phyloP scores from a whole-genome alignment of 345 rosid species.

The Ceriops decandra region DNA sequence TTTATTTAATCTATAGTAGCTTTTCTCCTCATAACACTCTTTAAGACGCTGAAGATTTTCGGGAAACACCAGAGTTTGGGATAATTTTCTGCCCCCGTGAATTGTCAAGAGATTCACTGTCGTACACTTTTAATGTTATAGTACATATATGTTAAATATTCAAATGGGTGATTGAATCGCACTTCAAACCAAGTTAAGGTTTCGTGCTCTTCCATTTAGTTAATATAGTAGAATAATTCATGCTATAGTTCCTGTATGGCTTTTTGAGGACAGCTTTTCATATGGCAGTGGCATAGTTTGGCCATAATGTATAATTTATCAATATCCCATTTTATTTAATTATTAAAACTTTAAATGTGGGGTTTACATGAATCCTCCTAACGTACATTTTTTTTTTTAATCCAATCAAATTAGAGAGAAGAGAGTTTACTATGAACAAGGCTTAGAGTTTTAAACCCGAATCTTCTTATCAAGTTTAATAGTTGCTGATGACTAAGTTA shows the following conservation, averaged over 20 bases:
- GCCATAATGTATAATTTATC: no score
- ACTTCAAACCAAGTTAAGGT: constrained; percentile 31
- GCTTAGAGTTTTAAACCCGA: no score
- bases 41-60: constrained; percentile 22
- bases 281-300: not conserved
- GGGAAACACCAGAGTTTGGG: constrained; percentile 14
- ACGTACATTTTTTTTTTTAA: no score
- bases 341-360: no score
- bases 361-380: no score
- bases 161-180: constrained; percentile 22
- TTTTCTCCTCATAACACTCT: not conserved
- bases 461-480: no score
- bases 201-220: constrained; percentile 18
- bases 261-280: not conserved
- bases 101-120: constrained; percentile 19
- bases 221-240: constrained; percentile 7
- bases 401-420: no score
- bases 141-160: constrained; percentile 7
- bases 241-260: constrained; percentile 17
- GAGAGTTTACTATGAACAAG: no score
- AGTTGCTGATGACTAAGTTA: no score
- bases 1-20: constrained; percentile 19
- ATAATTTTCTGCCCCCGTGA: constrained; percentile 36
- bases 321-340: no score
- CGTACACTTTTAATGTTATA: constrained; percentile 18